These are phyloP conservation scores for Yamagishiella unicocca DNA, from an alignment of 139 green algal species.

Conservation along the genomic window DNA sequence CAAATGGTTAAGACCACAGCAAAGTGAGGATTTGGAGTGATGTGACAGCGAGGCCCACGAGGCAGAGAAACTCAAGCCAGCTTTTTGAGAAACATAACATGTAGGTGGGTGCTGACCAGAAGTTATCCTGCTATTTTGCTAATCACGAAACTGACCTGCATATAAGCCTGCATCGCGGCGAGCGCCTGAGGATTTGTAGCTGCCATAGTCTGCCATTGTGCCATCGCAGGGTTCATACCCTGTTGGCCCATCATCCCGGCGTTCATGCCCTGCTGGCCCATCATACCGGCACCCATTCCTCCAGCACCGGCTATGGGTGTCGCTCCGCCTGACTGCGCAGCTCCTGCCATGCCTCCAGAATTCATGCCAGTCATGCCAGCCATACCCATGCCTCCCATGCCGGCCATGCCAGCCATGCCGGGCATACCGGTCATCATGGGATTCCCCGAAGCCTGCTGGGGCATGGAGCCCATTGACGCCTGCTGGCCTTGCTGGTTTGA, in stretches of 20 bases:
- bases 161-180: conserved; percentile 32
- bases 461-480: too few relatives aligned
- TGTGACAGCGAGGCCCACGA: too few relatives aligned
- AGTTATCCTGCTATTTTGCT: too few relatives aligned
- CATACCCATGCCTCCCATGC: neutral
- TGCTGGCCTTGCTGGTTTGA: neutral
- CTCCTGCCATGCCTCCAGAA: neutral
- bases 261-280: conserved; percentile 16
- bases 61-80: too few relatives aligned
- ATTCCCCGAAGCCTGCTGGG: neutral
- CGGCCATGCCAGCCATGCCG: neutral
- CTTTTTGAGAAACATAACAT: too few relatives aligned
- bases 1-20: neutral
- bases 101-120: too few relatives aligned
- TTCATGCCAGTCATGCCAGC: neutral
- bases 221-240: conserved; percentile 23
- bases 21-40: neutral
- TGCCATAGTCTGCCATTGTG: conserved; percentile 13
- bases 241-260: conserved; percentile 9
- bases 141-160: conserved; percentile 34
- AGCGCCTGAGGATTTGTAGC: conserved; percentile 16
- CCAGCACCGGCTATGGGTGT: neutral
- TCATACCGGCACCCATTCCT: neutral
- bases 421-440: neutral
- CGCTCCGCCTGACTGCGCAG: neutral